These are phyloP conservation scores for Dactylellina drechsleri DNA, from an alignment of 2,329 filamentous ascomycete species.

Conservation along the genomic window DNA sequence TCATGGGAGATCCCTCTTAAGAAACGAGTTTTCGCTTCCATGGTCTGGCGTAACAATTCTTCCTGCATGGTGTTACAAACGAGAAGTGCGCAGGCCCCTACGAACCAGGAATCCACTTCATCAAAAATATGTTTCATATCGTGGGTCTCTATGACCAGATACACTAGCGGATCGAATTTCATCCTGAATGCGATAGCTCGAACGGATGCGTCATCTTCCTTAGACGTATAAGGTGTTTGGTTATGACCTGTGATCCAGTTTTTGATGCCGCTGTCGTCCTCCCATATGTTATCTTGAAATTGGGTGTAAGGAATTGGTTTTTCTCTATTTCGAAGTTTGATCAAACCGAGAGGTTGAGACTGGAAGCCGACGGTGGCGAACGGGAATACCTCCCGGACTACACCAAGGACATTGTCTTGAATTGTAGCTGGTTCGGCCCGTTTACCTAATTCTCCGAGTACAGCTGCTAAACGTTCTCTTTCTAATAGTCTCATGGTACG, in stretches of 20 bases:
- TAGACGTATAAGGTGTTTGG: slow-evolving; percentile 58
- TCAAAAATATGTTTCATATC: slow-evolving; percentile 64
- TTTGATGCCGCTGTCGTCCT: slow-evolving; percentile 63
- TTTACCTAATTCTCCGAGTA: slow-evolving; percentile 61
- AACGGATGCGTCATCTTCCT: slow-evolving; percentile 58
- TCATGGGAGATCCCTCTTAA: slow-evolving; percentile 65
- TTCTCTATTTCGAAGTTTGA: slow-evolving; percentile 59
- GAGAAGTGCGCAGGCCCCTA: slow-evolving; percentile 62
- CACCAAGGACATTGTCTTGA: slow-evolving; percentile 59
- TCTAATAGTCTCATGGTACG: slow-evolving; percentile 42
- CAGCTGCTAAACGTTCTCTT: slow-evolving; percentile 56
- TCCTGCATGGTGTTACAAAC: slow-evolving; percentile 63
- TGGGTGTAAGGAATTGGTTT: slow-evolving; percentile 58
- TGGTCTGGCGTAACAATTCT: slow-evolving; percentile 62
- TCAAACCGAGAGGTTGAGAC: slow-evolving; percentile 55
- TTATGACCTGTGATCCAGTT: slow-evolving; percentile 62
- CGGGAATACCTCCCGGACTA: slow-evolving; percentile 61
- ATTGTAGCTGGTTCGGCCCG: slow-evolving; percentile 56
- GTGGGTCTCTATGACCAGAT: slow-evolving; percentile 62
- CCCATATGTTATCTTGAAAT: slow-evolving; percentile 63
- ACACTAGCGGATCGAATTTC: slow-evolving; percentile 59
- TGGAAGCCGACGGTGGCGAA: slow-evolving; percentile 59
- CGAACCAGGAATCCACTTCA: slow-evolving; percentile 65
- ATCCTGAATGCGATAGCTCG: slow-evolving; percentile 62
- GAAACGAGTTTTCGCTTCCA: slow-evolving; percentile 64